Conservation (phyloP, 352 stramenopile species). For the Globisporangium spiculum region DNA sequence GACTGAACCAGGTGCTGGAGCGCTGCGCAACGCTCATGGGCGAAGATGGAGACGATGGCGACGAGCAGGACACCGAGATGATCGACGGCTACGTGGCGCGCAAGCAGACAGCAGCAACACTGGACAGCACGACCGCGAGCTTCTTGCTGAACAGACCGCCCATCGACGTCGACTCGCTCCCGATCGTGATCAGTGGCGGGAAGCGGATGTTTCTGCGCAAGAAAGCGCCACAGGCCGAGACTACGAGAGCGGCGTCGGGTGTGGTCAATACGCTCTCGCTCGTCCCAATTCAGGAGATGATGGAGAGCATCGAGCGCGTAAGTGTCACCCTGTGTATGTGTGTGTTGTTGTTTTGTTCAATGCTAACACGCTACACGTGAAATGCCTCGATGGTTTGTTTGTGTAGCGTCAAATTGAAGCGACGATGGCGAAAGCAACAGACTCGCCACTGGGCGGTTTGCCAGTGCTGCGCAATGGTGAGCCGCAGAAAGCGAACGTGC, state of each 20-base stretch:
- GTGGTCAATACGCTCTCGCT: constrained; percentile 28
- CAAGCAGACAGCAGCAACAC: constrained; percentile 27
- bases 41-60: constrained; percentile 41
- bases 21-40: constrained; percentile 60
- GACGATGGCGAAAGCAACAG: constrained; percentile 30
- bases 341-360: not conserved
- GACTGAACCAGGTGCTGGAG: constrained; percentile 54
- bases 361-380: not conserved
- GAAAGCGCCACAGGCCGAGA: constrained; percentile 23
- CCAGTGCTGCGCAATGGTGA: not conserved
- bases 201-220: constrained; percentile 68
- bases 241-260: constrained; percentile 16
- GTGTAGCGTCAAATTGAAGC: constrained; percentile 68
- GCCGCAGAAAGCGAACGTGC: constrained; percentile 25
- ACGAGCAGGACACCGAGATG: constrained; percentile 29
- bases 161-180: constrained; percentile 57
- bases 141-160: constrained; percentile 64
- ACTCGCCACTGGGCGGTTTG: constrained; percentile 6
- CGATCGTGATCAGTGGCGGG: constrained; percentile 50
- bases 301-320: constrained; percentile 58
- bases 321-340: not conserved
- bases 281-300: constrained; percentile 49
- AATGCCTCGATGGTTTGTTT: not conserved
- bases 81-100: constrained; percentile 23
- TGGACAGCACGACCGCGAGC: constrained; percentile 33